Evolutionary conservation across 192 early-diverging fungal genomes (phyloP).

Genomic region (Coemansia javaensis): DNA sequence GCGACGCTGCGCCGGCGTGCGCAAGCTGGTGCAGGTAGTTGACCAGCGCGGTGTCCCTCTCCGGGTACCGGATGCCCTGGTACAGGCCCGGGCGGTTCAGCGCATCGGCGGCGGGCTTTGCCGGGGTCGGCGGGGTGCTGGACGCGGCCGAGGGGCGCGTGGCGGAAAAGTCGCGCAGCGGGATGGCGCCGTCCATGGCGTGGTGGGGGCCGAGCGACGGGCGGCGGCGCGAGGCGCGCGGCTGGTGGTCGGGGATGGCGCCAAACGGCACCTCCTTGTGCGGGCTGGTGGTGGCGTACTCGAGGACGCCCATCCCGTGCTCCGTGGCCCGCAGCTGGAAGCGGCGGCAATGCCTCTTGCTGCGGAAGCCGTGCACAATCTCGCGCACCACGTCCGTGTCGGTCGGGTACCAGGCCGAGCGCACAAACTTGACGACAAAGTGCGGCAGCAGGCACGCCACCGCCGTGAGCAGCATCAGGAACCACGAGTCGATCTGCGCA

Average conservation of each 20-base stretch:
- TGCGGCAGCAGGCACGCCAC: slow-evolving; percentile 71
- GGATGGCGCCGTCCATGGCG: slow-evolving; percentile 37
- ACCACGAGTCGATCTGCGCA: slow-evolving; percentile 63
- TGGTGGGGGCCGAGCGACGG: slow-evolving; percentile 1
- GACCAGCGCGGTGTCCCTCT: slow-evolving; percentile 24
- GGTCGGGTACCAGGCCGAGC: slow-evolving; percentile 68
- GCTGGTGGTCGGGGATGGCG: slow-evolving; percentile 31
- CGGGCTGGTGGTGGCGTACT: slow-evolving; percentile 10
- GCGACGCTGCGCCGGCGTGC: slow-evolving; percentile 4
- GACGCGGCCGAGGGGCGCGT: slow-evolving; percentile 8
- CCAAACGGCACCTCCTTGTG: slow-evolving; percentile 50
- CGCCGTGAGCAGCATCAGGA: slow-evolving; percentile 56
- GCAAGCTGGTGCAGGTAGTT: slow-evolving; percentile 27
- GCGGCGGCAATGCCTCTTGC: background rate
- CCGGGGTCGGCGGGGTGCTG: background rate
- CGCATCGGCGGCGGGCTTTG: slow-evolving; percentile 1
- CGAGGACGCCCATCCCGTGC: slow-evolving; percentile 4
- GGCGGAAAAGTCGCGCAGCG: slow-evolving; percentile 23
- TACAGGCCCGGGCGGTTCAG: slow-evolving; percentile 34
- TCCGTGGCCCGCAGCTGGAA: slow-evolving; percentile 1
- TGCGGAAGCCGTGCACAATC: slow-evolving; percentile 51
- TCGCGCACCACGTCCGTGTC: slow-evolving; percentile 86
- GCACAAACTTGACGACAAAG: slow-evolving; percentile 59
- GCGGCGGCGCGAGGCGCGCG: slow-evolving; percentile 1
- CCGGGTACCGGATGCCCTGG: slow-evolving; percentile 32